phyloP scores from a whole-genome alignment of 2,329 filamentous ascomycete species.

The Cladosporium phlei region DNA sequence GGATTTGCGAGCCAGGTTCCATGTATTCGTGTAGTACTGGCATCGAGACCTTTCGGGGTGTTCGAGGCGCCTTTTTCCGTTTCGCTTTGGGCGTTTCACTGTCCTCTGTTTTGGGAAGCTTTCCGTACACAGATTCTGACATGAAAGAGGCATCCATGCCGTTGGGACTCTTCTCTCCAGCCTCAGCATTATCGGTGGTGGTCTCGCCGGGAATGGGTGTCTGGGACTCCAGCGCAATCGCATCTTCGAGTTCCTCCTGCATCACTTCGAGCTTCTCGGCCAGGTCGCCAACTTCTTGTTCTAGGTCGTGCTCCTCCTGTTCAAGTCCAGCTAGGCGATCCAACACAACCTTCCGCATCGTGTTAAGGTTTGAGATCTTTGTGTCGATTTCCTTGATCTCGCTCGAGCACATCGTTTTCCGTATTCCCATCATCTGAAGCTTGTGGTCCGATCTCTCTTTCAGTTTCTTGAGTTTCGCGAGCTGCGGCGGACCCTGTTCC shows the following conservation, averaged over 20 bases:
- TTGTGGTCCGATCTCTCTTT: conserved; percentile 75
- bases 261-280: conserved; percentile 60
- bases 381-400: conserved; percentile 96
- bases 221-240: conserved; percentile 41
- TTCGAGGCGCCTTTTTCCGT: conserved; percentile 8
- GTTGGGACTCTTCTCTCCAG: conserved; percentile 46
- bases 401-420: conserved; percentile 95
- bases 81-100: conserved; percentile 41
- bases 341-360: conserved; percentile 87
- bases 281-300: conserved; percentile 69
- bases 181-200: conserved; percentile 18
- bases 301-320: conserved; percentile 82
- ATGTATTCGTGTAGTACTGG: conserved; percentile 94
- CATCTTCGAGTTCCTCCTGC: conserved; percentile 54
- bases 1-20: conserved; percentile 80
- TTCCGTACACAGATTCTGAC: conserved; percentile 97
- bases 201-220: conserved; percentile 28
- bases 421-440: conserved; percentile 82
- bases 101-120: conserved; percentile 56
- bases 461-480: conserved; percentile 73
- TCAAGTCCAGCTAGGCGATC: conserved; percentile 82
- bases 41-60: conserved; percentile 67
- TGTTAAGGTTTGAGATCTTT: conserved; percentile 89
- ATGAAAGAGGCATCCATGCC: conserved; percentile 66
- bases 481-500: conserved; percentile 58